Conservation (phyloP, 2,329 filamentous ascomycete species). For the Tolypocladium sp. region DNA sequence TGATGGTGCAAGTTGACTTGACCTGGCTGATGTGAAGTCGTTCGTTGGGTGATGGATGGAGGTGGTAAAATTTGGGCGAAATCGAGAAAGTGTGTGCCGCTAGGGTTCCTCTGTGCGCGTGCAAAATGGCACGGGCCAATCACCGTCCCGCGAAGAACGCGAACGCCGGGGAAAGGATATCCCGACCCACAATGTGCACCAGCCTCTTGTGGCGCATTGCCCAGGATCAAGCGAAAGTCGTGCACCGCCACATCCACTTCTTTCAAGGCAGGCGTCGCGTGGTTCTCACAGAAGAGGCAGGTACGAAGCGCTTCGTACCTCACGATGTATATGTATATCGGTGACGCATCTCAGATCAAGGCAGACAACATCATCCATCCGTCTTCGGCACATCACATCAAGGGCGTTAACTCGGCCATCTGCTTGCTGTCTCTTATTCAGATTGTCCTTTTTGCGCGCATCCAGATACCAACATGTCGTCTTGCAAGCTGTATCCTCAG, state of each 20-base stretch:
- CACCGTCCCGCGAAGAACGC: constrained; percentile 2
- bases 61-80: constrained; percentile 24
- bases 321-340: not conserved
- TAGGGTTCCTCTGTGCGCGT: constrained; percentile 25
- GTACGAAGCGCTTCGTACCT: not conserved
- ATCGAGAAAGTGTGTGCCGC: constrained; percentile 31
- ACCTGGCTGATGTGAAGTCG: constrained; percentile 29
- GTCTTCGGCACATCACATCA: not conserved
- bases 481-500: constrained; percentile 31
- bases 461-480: constrained; percentile 18
- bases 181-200: constrained; percentile 1
- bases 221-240: no score
- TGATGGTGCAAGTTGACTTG: constrained; percentile 35
- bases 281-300: not conserved
- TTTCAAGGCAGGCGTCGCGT: not conserved
- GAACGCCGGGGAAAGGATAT: constrained; percentile 13
- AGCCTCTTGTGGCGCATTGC: constrained; percentile 1
- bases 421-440: not conserved
- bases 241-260: constrained; percentile 1
- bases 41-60: constrained; percentile 18
- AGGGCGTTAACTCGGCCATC: not conserved
- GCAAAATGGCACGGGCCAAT: constrained; percentile 21
- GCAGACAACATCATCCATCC: not conserved
- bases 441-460: not conserved
- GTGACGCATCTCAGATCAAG: not conserved